phyloP scores from a whole-genome alignment of 1,139 yeast species.

The Taphrina confusa region DNA sequence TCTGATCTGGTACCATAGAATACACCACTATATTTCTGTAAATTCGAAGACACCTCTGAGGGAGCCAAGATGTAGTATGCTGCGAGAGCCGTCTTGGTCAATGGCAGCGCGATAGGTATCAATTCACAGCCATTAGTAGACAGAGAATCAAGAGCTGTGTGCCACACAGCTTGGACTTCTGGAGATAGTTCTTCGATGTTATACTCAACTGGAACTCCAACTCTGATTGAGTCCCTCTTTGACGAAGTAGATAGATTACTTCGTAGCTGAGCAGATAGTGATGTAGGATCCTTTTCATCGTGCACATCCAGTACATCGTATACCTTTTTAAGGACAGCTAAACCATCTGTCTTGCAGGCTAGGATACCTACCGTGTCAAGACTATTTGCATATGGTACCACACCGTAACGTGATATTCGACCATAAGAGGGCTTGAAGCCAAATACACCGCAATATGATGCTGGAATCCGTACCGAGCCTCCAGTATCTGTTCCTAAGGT shows the following conservation, averaged over 20 bases:
- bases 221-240: slow-evolving; percentile 44
- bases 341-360: slow-evolving; percentile 52
- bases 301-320: slow-evolving; percentile 49
- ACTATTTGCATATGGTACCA: slow-evolving; percentile 88
- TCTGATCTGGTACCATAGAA: slow-evolving; percentile 67
- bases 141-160: slow-evolving; percentile 51
- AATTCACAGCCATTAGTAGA: slow-evolving; percentile 58
- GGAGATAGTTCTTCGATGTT: slow-evolving; percentile 58
- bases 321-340: slow-evolving; percentile 50
- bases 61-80: slow-evolving; percentile 86
- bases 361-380: slow-evolving; percentile 91
- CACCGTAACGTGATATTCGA: slow-evolving; percentile 86
- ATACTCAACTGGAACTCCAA: slow-evolving; percentile 76
- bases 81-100: slow-evolving; percentile 67
- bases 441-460: slow-evolving; percentile 75
- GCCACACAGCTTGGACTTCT: slow-evolving; percentile 55
- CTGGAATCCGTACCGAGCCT: slow-evolving; percentile 90
- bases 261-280: slow-evolving; percentile 50
- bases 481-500: slow-evolving; percentile 87
- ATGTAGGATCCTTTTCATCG: slow-evolving; percentile 82
- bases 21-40: slow-evolving; percentile 86
- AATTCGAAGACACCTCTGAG: slow-evolving; percentile 90
- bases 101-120: slow-evolving; percentile 66
- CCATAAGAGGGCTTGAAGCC: slow-evolving; percentile 97
- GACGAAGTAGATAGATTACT: slow-evolving; percentile 37